Conservation (phyloP, 805 yeast genomes). For the Ogataea nitratoaversa region DNA sequence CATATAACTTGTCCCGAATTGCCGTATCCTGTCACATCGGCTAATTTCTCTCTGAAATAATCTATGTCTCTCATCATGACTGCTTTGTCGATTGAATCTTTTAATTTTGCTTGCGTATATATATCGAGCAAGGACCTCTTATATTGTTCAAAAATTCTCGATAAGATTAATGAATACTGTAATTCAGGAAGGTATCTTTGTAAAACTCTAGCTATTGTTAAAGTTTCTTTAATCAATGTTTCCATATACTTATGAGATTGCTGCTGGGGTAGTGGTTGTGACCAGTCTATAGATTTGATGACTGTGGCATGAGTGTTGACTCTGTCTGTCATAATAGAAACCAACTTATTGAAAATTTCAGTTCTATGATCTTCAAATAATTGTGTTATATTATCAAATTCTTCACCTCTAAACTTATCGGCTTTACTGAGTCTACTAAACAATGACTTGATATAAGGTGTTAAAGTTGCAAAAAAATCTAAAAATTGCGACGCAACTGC, state of each 20-base stretch:
- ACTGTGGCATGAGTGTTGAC: conserved; percentile 47
- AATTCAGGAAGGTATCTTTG: conserved; percentile 51
- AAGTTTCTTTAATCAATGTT: conserved; percentile 58
- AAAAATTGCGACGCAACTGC: conserved; percentile 66
- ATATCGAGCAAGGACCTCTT: conserved; percentile 51
- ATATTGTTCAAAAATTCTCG: conserved; percentile 53
- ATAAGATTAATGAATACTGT: conserved; percentile 42
- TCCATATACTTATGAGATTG: conserved; percentile 64
- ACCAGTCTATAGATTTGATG: conserved; percentile 47
- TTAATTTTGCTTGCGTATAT: conserved; percentile 44
- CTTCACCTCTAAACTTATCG: conserved; percentile 32
- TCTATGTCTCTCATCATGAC: conserved; percentile 56
- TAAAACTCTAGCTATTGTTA: conserved; percentile 58
- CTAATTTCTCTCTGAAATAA: conserved; percentile 57
- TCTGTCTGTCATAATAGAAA: conserved; percentile 69
- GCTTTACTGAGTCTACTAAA: conserved; percentile 23
- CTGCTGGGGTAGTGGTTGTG: conserved; percentile 36
- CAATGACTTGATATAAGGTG: conserved; percentile 33
- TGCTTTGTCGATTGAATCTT: conserved; percentile 50
- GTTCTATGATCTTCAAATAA: conserved; percentile 55
- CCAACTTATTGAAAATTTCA: conserved; percentile 58
- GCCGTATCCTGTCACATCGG: conserved; percentile 55
- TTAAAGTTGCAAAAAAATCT: conserved; percentile 39
- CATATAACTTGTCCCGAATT: conserved; percentile 59
- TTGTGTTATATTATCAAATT: conserved; percentile 37